Evolutionary conservation across 345 rosid species (phyloP).

Genomic region (Hibiscus tridactylites): DNA sequence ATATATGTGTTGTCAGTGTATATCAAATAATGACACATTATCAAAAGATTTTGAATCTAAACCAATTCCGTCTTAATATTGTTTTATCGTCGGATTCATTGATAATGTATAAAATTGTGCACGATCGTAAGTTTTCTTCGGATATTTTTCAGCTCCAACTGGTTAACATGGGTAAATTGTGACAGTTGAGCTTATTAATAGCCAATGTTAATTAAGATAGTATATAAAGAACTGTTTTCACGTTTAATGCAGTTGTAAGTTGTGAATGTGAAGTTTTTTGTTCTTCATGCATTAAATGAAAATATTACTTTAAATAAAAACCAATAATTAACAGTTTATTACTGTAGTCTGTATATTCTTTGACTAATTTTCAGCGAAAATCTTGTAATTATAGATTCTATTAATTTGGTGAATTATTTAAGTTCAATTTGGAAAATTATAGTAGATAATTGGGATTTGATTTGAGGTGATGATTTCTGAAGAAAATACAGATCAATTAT

Average conservation of each 20-base stretch:
- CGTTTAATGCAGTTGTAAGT: background rate
- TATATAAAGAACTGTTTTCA: slow-evolving; percentile 1
- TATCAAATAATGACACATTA: too few relatives aligned
- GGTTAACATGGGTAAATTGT: background rate
- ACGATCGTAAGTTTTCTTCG: too few relatives aligned
- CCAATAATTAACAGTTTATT: too few relatives aligned
- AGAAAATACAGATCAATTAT: background rate
- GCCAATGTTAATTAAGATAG: background rate
- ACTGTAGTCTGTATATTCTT: too few relatives aligned
- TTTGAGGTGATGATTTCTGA: background rate
- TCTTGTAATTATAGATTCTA: too few relatives aligned
- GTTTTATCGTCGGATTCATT: too few relatives aligned
- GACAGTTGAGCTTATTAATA: background rate
- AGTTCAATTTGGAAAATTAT: background rate
- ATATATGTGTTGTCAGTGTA: too few relatives aligned
- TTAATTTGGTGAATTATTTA: background rate
- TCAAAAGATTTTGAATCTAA: too few relatives aligned
- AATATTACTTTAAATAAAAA: background rate
- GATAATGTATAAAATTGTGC: too few relatives aligned
- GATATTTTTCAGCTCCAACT: background rate
- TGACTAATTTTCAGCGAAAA: too few relatives aligned
- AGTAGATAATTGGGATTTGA: background rate
- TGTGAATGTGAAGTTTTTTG: background rate
- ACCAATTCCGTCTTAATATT: too few relatives aligned
- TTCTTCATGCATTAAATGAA: background rate